Evolutionary conservation across 257 asterid species (phyloP).

Genomic region (Nicotiana otophora): DNA sequence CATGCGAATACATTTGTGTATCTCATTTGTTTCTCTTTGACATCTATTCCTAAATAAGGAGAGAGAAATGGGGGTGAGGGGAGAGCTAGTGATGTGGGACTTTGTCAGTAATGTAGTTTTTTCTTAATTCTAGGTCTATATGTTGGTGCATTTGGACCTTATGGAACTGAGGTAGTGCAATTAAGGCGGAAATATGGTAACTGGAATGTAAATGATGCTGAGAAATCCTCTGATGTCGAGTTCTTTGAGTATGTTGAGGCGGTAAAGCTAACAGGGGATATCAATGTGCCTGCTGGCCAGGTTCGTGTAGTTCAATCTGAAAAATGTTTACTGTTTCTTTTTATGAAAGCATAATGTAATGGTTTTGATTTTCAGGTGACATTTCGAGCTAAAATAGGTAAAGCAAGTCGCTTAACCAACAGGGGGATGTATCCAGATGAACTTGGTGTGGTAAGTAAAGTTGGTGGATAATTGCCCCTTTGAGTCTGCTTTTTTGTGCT

Average conservation of each 20-base stretch:
- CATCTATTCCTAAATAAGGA: not conserved
- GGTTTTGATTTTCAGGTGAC: conserved; percentile 51
- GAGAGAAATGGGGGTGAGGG: not conserved
- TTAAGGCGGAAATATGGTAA: conserved; percentile 88
- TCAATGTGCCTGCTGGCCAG: conserved; percentile 97
- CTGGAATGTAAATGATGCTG: conserved; percentile 54
- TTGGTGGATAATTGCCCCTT: not conserved
- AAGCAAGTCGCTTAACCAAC: conserved; percentile 55
- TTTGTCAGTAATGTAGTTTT: conserved; percentile 11
- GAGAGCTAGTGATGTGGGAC: not conserved
- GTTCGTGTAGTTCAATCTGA: conserved; percentile 26
- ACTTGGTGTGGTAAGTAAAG: conserved; percentile 76
- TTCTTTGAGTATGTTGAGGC: conserved; percentile 98
- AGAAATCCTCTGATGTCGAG: conserved; percentile 63
- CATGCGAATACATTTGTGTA: not conserved
- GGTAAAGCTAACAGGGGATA: conserved; percentile 91
- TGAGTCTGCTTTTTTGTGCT: not conserved
- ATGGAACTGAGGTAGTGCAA: conserved; percentile 89
- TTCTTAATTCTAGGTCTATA: conserved; percentile 54
- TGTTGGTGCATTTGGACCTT: conserved; percentile 98
- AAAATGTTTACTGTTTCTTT: conserved; percentile 2
- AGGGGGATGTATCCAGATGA: conserved; percentile 80
- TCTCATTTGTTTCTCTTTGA: not conserved
- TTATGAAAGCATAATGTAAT: not conserved
- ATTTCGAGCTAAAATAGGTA: conserved; percentile 84